Conservation (phyloP, 257 asterid species). For the Nemophila menziesii region DNA sequence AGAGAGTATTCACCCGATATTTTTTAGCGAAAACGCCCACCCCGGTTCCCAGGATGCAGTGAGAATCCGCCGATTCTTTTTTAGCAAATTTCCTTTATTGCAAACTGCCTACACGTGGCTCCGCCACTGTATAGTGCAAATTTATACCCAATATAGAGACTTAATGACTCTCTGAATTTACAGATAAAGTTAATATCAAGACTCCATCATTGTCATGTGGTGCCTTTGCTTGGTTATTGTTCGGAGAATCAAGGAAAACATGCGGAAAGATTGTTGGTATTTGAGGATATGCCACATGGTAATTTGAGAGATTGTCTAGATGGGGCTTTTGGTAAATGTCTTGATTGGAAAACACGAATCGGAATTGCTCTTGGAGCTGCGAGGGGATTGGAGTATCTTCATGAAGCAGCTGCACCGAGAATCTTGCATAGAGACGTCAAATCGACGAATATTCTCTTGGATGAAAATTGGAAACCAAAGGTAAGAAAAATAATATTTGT, state of each 20-base stretch:
- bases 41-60: too few species aligned
- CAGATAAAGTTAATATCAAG: constrained; percentile 90
- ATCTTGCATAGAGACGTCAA: constrained; percentile 96
- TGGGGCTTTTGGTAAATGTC: constrained; percentile 38
- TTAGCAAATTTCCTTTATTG: too few species aligned
- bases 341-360: constrained; percentile 73
- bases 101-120: too few species aligned
- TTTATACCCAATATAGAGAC: too few species aligned
- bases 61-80: too few species aligned
- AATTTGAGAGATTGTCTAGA: constrained; percentile 83
- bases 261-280: constrained; percentile 73
- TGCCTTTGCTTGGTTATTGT: constrained; percentile 89
- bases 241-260: constrained; percentile 58
- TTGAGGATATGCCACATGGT: constrained; percentile 72
- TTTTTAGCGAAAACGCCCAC: too few species aligned
- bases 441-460: constrained; percentile 84
- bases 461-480: constrained; percentile 88
- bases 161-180: background rate
- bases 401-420: constrained; percentile 96
- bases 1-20: background rate
- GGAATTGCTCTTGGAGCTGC: constrained; percentile 96
- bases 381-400: constrained; percentile 95
- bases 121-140: too few species aligned
- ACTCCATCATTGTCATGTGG: constrained; percentile 92
- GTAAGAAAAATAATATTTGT: constrained; percentile 17